These are phyloP conservation scores for Diplodia mutila DNA, from an alignment of 2,329 filamentous ascomycete genomes.

Conservation along the genomic window DNA sequence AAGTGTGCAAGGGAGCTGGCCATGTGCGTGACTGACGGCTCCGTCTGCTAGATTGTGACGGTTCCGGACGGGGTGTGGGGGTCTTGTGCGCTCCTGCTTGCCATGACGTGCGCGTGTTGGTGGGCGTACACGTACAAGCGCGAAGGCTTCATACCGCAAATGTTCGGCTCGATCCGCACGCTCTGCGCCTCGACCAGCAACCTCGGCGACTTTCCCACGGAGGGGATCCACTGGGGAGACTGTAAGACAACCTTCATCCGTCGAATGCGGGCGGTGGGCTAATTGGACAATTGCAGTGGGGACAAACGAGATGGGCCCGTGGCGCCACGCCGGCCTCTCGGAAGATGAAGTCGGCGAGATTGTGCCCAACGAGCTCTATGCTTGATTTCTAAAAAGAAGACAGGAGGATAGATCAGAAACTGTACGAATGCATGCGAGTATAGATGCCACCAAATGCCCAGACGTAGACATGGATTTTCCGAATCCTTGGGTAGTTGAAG, in stretches of 20 bases:
- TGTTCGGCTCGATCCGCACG: conserved; percentile 39
- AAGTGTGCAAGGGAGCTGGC: too few species aligned
- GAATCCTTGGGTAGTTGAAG: too few species aligned
- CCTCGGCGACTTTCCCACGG: conserved; percentile 35
- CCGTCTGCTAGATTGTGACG: conserved; percentile 31
- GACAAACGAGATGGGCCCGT: conserved; percentile 36
- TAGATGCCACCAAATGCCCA: too few species aligned
- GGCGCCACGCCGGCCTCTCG: conserved; percentile 37
- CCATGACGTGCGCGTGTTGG: conserved; percentile 39
- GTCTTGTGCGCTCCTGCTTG: conserved; percentile 35
- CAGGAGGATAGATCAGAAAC: too few species aligned
- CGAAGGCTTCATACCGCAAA: conserved; percentile 40
- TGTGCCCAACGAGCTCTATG: conserved; percentile 37
- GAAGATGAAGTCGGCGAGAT: conserved; percentile 34
- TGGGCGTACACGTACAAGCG: conserved; percentile 38
- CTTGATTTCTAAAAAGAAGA: conserved; percentile 6
- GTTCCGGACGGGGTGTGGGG: conserved; percentile 34
- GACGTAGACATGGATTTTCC: too few species aligned
- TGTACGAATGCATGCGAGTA: too few species aligned
- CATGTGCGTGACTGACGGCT: not conserved
- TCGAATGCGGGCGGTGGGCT: not conserved
- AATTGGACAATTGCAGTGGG: conserved; percentile 1
- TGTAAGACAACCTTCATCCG: not conserved
- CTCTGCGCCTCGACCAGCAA: conserved; percentile 36
- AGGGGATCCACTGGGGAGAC: conserved; percentile 25